Percentiles rank a stretch among this genome's conserved stretches.
Conservation (phyloP, 192 early-diverging fungal genomes). For the Mortierella claussenii region DNA sequence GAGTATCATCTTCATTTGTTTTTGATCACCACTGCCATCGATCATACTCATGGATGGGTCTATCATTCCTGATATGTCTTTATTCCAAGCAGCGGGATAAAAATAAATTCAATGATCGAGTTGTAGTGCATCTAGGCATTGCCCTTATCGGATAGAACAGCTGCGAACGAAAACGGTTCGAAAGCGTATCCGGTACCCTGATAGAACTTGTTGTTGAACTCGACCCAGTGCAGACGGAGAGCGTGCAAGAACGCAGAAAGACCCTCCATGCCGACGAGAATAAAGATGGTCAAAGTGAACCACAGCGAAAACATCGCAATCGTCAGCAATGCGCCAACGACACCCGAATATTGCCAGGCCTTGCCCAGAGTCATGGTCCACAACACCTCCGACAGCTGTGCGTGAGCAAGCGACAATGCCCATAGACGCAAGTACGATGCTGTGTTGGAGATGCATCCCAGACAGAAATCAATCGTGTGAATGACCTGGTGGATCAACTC, state of each 20-base stretch:
- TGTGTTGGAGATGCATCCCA: conserved; percentile 97
- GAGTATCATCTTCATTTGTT: too few relatives aligned
- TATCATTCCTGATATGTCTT: too few relatives aligned
- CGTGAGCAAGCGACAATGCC: conserved; percentile 98
- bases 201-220: conserved; percentile 99
- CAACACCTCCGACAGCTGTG: conserved; percentile 96
- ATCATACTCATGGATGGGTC: too few relatives aligned
- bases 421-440: conserved; percentile 99
- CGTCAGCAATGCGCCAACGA: conserved; percentile 74
- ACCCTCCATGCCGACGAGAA: conserved; percentile 93
- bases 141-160: conserved; percentile 50
- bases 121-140: too few relatives aligned
- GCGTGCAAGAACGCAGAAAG: conserved; percentile 95
- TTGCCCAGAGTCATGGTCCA: conserved; percentile 93
- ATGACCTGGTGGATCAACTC: conserved; percentile 97
- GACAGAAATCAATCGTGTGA: conserved; percentile 99
- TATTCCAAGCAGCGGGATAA: too few relatives aligned
- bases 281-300: conserved; percentile 88
- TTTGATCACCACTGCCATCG: too few relatives aligned
- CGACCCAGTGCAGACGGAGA: conserved; percentile 97
- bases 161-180: conserved; percentile 88
- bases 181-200: conserved; percentile 87
- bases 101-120: too few relatives aligned
- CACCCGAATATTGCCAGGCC: conserved; percentile 60
- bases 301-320: conserved; percentile 86